These are phyloP conservation scores for Pinus albicaulis DNA, from an alignment of 75 land plant genomes.

Conservation along the genomic window DNA sequence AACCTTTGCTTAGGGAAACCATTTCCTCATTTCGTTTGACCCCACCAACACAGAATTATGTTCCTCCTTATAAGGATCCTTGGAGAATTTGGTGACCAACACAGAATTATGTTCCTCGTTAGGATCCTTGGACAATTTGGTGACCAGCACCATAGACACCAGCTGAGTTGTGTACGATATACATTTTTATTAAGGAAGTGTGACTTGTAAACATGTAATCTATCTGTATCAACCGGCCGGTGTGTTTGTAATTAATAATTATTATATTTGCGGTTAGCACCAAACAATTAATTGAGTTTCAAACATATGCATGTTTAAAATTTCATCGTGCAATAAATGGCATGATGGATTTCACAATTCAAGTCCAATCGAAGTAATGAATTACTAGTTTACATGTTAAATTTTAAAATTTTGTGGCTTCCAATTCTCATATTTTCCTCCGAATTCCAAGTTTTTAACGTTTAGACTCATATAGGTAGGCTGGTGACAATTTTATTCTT, in stretches of 20 bases:
- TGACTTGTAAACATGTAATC: neutral
- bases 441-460: too few relatives aligned
- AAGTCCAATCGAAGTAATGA: too few relatives aligned
- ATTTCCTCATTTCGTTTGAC: slow-evolving; percentile 69
- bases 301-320: too few relatives aligned
- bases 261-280: neutral
- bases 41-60: slow-evolving; percentile 69
- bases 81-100: slow-evolving; percentile 78
- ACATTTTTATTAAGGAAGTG: neutral
- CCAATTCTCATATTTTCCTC: too few relatives aligned
- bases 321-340: too few relatives aligned
- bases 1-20: slow-evolving; percentile 50
- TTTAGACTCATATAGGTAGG: too few relatives aligned
- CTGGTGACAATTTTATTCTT: too few relatives aligned
- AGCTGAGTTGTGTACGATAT: neutral
- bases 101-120: slow-evolving; percentile 77
- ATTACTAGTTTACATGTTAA: too few relatives aligned
- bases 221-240: neutral
- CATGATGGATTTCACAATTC: too few relatives aligned
- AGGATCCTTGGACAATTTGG: slow-evolving; percentile 97
- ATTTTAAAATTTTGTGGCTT: too few relatives aligned
- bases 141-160: neutral
- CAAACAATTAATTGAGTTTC: too few relatives aligned
- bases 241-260: neutral
- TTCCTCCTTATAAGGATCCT: slow-evolving; percentile 94